Base-by-base conservation (phyloP, 768 basidiomycete species). In the Boletus subparvulus region DNA sequence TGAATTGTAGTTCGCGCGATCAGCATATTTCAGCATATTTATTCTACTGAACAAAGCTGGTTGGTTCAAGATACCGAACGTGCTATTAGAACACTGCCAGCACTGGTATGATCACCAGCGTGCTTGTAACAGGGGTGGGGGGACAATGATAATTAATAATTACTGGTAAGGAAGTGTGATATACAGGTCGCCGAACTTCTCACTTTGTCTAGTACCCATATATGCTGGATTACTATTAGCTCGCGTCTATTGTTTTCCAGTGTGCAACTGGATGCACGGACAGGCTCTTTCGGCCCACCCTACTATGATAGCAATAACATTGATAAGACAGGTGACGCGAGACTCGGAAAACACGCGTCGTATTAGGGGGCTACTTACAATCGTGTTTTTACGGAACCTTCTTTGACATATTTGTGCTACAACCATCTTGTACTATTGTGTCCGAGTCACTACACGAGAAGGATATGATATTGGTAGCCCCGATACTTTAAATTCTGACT, bases 1-100 rank as follows among this genome's bases (percentile, higher is more conserved):
- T 24, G 71, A 72, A 41, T 49, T 72, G 50, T 72, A 73, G 55
- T 44, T 17, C 26, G 12, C 16, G 6, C 28, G 53, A 46, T 45
- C 24, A 33, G 44, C 26, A 33, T 49, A 41, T 49, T 45, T 45
- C 24, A 33, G 44, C 26, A 33, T 49, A 41, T 49, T 45, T 57
- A 56, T 52, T 45, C 35, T 28, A 49, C 33, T n/a, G 24, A 32
- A 47, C 37, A 51, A 32, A 47, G 28, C 19, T 42, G 7, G 19
- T 42, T 47, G 7, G 13, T 42, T 47, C 30, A 26, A 30, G 26
- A 52, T 3, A 32, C 32, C 32, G 32, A 32, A 32, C 32, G 10
- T 11, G 32, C 12, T 19, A 30, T 37, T 11, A 33, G 33, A 49
- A 26, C 45, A 49, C 44, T 3, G 13, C 43, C 16, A 49, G 11